Percentiles rank a stretch among this genome's conserved stretches.
These are phyloP conservation scores for Colletotrichum endophyticum DNA, from an alignment of 2,329 filamentous ascomycete genomes.

Conservation along the genomic window DNA sequence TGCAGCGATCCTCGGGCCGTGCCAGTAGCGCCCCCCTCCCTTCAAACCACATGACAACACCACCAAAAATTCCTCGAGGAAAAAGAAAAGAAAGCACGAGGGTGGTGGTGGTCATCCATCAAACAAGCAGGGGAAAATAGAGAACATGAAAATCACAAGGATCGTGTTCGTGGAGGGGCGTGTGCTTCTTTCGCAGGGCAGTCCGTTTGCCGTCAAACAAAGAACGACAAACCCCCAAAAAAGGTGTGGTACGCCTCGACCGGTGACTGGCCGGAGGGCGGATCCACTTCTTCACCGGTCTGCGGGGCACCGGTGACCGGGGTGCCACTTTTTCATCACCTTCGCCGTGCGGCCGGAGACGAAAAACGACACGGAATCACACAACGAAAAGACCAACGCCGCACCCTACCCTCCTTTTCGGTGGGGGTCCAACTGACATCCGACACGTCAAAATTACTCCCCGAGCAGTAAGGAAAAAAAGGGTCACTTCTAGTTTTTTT, in stretches of 20 bases:
- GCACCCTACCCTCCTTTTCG: neutral
- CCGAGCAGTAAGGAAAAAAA: neutral
- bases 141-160: neutral
- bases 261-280: conserved; percentile 16
- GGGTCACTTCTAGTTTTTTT: neutral
- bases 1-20: neutral
- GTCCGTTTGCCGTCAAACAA: neutral
- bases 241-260: conserved; percentile 2
- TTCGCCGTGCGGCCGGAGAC: neutral
- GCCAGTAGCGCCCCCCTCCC: neutral
- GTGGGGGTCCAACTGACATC: neutral
- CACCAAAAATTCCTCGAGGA: neutral
- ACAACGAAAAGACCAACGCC: neutral
- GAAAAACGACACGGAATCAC: neutral
- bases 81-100: neutral
- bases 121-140: neutral
- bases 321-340: neutral
- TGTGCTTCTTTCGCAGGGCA: neutral
- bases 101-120: neutral
- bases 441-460: conserved; percentile 6
- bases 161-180: neutral
- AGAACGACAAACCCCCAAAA: neutral
- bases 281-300: conserved; percentile 20
- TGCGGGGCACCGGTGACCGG: conserved; percentile 19
- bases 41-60: neutral